Conservation (phyloP, 192 early-diverging fungal genomes). For the Rhizophagus prolifer region DNA sequence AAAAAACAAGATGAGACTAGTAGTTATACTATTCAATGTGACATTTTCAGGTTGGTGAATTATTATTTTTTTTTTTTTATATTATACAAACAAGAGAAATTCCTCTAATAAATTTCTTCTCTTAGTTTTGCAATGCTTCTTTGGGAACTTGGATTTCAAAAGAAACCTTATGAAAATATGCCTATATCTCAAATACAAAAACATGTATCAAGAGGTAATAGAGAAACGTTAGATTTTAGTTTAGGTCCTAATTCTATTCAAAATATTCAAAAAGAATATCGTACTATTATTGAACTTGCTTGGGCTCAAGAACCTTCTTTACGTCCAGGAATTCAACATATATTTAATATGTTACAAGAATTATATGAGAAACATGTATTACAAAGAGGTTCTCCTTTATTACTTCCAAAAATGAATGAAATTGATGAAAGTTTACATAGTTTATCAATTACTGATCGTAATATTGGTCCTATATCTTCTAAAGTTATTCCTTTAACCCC, state of each 20-base stretch:
- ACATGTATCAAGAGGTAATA: slow-evolving; percentile 11
- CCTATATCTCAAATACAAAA: not conserved
- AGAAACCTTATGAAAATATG: slow-evolving; percentile 5
- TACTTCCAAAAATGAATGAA: not conserved
- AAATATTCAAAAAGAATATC: not conserved
- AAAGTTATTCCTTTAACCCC: not conserved
- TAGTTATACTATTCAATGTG: slow-evolving; percentile 28
- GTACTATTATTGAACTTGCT: not conserved
- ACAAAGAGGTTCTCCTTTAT: not conserved
- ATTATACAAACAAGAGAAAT: no score
- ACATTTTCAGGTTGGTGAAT: slow-evolving; percentile 1
- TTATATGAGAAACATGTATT: not conserved
- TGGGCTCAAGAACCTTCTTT: slow-evolving; percentile 14
- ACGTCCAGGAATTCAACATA: not conserved
- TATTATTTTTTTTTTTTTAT: no score
- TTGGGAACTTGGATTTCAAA: slow-evolving; percentile 6
- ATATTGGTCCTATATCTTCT: not conserved
- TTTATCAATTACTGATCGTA: not conserved
- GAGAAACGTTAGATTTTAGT: slow-evolving; percentile 3
- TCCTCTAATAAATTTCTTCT: no score
- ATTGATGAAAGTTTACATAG: not conserved
- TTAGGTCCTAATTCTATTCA: not conserved
- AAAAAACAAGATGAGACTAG: not conserved
- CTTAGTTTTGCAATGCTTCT: slow-evolving; percentile 21
- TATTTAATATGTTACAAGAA: not conserved